Conservation (phyloP, 306 rosid species). For the Inga laurina region DNA sequence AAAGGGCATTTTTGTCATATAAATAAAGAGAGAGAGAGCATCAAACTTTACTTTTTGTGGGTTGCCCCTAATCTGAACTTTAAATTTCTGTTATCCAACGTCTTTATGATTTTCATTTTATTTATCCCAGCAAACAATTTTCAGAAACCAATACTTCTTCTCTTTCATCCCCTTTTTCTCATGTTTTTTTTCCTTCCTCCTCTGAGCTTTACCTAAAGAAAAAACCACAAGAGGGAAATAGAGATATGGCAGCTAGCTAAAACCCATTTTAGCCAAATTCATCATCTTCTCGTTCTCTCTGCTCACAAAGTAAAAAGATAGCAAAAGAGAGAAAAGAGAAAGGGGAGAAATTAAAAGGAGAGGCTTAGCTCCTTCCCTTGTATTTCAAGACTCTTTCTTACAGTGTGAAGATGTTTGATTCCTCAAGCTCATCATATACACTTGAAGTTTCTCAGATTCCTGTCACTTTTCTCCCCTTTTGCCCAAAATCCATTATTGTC, state of each 20-base stretch:
- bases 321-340: constrained; percentile 42
- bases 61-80: constrained; percentile 57
- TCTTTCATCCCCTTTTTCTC: constrained; percentile 31
- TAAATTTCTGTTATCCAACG: constrained; percentile 81
- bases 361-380: constrained; percentile 67
- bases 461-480: constrained; percentile 53
- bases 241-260: constrained; percentile 33
- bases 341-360: constrained; percentile 36
- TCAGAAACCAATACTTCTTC: constrained; percentile 35
- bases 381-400: constrained; percentile 66
- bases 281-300: constrained; percentile 45
- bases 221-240: constrained; percentile 50
- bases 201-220: constrained; percentile 59
- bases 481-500: constrained; percentile 40
- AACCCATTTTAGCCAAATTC: constrained; percentile 49
- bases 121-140: constrained; percentile 29
- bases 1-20: constrained; percentile 79
- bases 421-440: constrained; percentile 53
- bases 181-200: constrained; percentile 31
- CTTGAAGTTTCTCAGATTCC: constrained; percentile 66
- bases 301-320: constrained; percentile 47
- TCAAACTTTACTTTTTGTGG: constrained; percentile 52
- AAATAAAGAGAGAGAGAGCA: constrained; percentile 52
- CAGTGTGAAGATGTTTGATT: constrained; percentile 77
- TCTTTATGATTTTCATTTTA: constrained; percentile 36